Base-by-base conservation (phyloP, 306 rosid genomes). In the Vicia sativa region DNA sequence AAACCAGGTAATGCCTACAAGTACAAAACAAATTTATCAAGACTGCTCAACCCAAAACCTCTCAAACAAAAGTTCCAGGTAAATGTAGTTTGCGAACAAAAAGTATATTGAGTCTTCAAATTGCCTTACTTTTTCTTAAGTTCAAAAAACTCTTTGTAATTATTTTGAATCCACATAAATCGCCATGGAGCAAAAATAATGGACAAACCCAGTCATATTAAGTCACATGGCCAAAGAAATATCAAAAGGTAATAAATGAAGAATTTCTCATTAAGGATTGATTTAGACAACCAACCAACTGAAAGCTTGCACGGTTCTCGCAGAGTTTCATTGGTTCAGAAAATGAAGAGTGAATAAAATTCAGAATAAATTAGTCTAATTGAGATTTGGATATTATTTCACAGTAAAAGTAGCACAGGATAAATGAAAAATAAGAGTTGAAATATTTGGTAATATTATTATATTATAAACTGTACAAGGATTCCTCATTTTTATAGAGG, bases 1-100 rank as follows among this genome's bases (percentile, higher is more conserved):
- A 83, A 26, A 28, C 86, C 84, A 60, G 96, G 95, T 61, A 89
- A 82, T 65, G 78, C 85, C 95, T 89, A 84, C 82, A 77, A 31
- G 53, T 52, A 71, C 55, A 58, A 58, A 14, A 53, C 48, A 79
- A 62, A 43, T 28, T 28, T 50, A 45, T 14, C 4, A 53, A 68
- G 66, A 41, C 25, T 35, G n/a, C 5, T 9, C 38, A 26, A 57
- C 49, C 38, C 26, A 57, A 77, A 73, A 81, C 42, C 75, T 65
- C 21, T 37, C 53, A 59, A 73, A 42, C 70, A 65, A 15, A 62
- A 68, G 10, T 50, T 67, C 6, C 42, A 38, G 29, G 63, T 28
- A 77, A 73, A 57, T 57, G 74, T 41, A 41, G 19, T 25, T n/a
- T n/a, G n/a, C n/a, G n/a, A n/a, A 21, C 23, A 21, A 21, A 21